Percentiles rank a stretch among this genome's conserved stretches.
phyloP scores from a whole-genome alignment of 495 filamentous ascomycete genomes.

The Aspergillus heteromorphus region DNA sequence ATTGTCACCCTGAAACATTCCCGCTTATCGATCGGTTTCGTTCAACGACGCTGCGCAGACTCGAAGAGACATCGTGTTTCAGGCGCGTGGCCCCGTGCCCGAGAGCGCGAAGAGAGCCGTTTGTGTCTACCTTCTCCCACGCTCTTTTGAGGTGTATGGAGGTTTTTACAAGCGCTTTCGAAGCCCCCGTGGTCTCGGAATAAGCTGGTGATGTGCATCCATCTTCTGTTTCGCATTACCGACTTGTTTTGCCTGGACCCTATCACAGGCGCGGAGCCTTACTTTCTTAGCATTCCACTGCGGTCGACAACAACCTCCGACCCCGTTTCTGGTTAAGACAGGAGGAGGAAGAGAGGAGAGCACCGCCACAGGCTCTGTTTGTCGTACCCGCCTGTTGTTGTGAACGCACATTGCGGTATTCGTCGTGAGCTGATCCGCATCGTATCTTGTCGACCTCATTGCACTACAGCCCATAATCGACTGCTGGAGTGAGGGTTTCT shows the following conservation, averaged over 20 bases:
- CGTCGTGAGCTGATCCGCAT: not conserved
- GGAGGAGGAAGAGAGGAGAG: constrained; percentile 6
- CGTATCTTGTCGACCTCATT: constrained; percentile 1
- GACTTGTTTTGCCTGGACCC: constrained; percentile 10
- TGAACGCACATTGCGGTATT: not conserved
- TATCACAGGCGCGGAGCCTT: constrained; percentile 9
- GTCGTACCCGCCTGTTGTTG: constrained; percentile 9
- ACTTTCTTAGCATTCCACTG: constrained; percentile 17
- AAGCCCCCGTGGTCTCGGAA: constrained; percentile 10
- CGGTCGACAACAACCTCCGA: constrained; percentile 5
- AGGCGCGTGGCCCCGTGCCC: constrained; percentile 16
- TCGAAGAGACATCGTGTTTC: constrained; percentile 11
- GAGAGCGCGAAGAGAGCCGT: constrained; percentile 12
- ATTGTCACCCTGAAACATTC: constrained; percentile 23
- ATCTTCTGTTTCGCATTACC: constrained; percentile 11
- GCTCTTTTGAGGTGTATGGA: constrained; percentile 10
- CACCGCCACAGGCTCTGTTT: constrained; percentile 10
- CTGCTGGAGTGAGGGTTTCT: not conserved
- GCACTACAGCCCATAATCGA: not conserved
- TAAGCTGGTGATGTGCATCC: constrained; percentile 18
- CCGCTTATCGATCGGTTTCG: constrained; percentile 16
- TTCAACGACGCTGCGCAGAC: constrained; percentile 5
- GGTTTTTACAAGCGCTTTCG: constrained; percentile 6
- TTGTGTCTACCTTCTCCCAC: constrained; percentile 2
- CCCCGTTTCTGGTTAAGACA: constrained; percentile 10